These are phyloP conservation scores for Austroboletus eburneus DNA, from an alignment of 768 basidiomycete species.

Conservation along the genomic window DNA sequence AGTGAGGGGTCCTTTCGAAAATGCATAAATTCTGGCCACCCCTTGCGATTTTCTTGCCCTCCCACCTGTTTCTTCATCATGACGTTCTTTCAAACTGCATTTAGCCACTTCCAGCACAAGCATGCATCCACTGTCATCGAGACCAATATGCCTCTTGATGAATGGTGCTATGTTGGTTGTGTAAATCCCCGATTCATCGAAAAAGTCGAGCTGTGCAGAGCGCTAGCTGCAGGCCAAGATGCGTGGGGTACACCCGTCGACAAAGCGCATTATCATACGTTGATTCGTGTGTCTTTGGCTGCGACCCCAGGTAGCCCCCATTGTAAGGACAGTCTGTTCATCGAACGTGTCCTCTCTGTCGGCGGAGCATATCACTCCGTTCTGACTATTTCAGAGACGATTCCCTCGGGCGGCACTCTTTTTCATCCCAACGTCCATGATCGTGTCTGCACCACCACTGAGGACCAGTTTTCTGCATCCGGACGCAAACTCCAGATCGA, in stretches of 20 bases:
- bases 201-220: conserved; percentile 12
- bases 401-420: neutral
- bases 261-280: conserved; percentile 1
- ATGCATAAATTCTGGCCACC: too few relatives aligned
- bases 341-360: conserved; percentile 16
- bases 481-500: conserved; percentile 6
- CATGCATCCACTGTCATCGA: neutral
- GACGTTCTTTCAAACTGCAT: neutral
- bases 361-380: conserved; percentile 5
- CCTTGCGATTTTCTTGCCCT: too few relatives aligned
- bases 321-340: conserved; percentile 4
- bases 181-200: conserved; percentile 1
- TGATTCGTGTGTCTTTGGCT: conserved; percentile 3
- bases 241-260: neutral
- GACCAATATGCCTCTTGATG: conserved; percentile 1
- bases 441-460: neutral
- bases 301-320: neutral
- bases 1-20: too few relatives aligned
- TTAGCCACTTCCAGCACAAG: neutral
- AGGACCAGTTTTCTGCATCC: neutral
- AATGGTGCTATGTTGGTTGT: neutral
- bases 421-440: conserved; percentile 13
- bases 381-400: neutral
- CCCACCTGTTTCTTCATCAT: too few relatives aligned
- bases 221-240: neutral